A percentile compares a stretch with the other conserved stretches of the same genome.
Conservation (phyloP, 768 basidiomycete species). For the Hericium rajendrae region DNA sequence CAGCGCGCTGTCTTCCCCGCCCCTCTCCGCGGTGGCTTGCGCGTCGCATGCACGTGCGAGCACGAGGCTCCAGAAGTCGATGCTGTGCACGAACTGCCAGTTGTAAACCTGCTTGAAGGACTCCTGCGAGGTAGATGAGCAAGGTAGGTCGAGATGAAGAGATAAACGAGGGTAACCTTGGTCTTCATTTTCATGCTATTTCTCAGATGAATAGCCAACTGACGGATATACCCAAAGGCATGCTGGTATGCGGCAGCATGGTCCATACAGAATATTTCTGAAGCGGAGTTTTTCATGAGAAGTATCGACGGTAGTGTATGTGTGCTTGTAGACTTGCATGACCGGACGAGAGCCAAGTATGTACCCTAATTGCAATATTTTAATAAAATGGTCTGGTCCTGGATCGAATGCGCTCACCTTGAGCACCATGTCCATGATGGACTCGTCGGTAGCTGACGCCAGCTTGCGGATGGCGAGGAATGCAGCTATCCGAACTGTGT, state of each 20-base stretch:
- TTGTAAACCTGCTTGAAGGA: constrained; percentile 94
- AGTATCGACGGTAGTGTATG: constrained; percentile 88
- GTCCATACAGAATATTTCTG: constrained; percentile 79
- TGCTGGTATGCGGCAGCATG: constrained; percentile 79
- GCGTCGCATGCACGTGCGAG: constrained; percentile 72
- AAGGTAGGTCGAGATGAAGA: neutral
- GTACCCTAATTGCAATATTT: constrained; percentile 44
- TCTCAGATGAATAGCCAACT: constrained; percentile 86
- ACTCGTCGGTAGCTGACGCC: constrained; percentile 66
- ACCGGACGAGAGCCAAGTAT: constrained; percentile 82
- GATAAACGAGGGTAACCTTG: constrained; percentile 37
- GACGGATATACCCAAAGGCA: constrained; percentile 91
- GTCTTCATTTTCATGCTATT: constrained; percentile 85
- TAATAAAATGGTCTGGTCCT: neutral
- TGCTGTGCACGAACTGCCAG: constrained; percentile 94
- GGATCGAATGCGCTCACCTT: constrained; percentile 44
- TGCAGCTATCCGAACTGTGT: constrained; percentile 74
- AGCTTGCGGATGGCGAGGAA: constrained; percentile 80
- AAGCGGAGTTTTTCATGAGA: constrained; percentile 96
- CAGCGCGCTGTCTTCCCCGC: constrained; percentile 63
- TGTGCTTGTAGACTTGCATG: constrained; percentile 73
- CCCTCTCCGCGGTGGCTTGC: constrained; percentile 39
- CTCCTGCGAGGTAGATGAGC: constrained; percentile 39
- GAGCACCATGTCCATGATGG: constrained; percentile 75
- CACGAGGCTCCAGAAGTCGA: constrained; percentile 95